These are phyloP conservation scores for Conoideocrella luteorostrata DNA, from an alignment of 2,329 filamentous ascomycete species.

Conservation along the genomic window DNA sequence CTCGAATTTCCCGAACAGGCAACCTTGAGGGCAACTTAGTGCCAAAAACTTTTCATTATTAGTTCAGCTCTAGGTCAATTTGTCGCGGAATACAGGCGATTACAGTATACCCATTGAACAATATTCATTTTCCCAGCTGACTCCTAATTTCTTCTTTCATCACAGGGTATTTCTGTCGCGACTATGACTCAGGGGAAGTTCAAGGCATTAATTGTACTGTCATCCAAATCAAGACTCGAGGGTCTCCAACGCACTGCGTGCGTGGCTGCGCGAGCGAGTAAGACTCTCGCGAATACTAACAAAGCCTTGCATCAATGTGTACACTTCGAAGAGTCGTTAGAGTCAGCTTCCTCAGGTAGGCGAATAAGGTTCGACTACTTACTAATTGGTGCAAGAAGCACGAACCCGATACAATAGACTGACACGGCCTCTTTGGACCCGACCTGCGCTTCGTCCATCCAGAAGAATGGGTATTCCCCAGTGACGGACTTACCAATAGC, in stretches of 20 bases:
- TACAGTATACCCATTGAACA: not conserved
- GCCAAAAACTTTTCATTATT: too few relatives aligned
- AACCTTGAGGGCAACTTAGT: too few relatives aligned
- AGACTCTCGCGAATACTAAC: slow-evolving; percentile 41
- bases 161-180: too few relatives aligned
- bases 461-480: slow-evolving; percentile 42
- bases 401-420: slow-evolving; percentile 38
- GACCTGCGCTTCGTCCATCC: slow-evolving; percentile 40
- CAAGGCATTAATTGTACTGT: too few relatives aligned
- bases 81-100: not conserved
- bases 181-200: too few relatives aligned
- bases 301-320: slow-evolving; percentile 42
- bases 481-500: slow-evolving; percentile 40
- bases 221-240: not conserved
- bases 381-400: slow-evolving; percentile 38
- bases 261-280: slow-evolving; percentile 19
- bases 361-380: too few relatives aligned
- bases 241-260: slow-evolving; percentile 14
- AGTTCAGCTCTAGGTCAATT: slow-evolving; percentile 13
- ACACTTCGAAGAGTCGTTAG: slow-evolving; percentile 30
- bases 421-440: slow-evolving; percentile 37
- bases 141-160: not conserved
- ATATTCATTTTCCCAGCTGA: not conserved
- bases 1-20: not conserved
- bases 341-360: not conserved